Evolutionary conservation across 139 green algal species (phyloP), one percentile per base, ranked within the genome.

Genomic region (Closterium sp.): DNA sequence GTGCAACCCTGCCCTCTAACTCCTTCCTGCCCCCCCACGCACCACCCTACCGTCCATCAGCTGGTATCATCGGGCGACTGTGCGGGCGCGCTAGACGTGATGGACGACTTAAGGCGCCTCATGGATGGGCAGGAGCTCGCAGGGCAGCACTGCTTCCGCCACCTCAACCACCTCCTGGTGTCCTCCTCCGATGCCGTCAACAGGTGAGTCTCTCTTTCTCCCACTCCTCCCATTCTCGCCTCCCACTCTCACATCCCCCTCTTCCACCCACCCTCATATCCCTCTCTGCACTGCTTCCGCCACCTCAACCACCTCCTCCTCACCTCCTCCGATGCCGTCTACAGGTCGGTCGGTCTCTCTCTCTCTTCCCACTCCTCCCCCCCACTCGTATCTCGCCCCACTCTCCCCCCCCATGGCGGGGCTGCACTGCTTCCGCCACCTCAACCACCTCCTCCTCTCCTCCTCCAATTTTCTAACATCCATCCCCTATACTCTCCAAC

Each of bases 401-500:
- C n/a, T n/a, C n/a, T n/a, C n/a, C n/a, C n/a, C n/a, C n/a, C n/a
- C n/a, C n/a, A n/a, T n/a, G n/a, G n/a, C n/a, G n/a, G n/a, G n/a
- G n/a, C 70, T 98, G 31, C 90, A 94, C 28, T 96, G 91, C 42
- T 91, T 97, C 85, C 89, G 95, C 13, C 93, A 96, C 31, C 91
- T 96, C 27, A 84, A 24, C 28, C 90, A 94, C 31, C 92, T 94
- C 22, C 70, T 94, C 3, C 62, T 24, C 19, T 29, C 89, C 85
- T 31, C 92, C 9, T 79, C 89, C 6, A 45, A 94, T 13, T 6
- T 45, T 10, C 38, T 45, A 45, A 17, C 9, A 24, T 21, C 50
- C 50, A 73, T 73, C 50, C 13, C 50, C 24, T 24, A 27, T 22
- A 13, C 62, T 13, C 19, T 79, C 62, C 10, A 13, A 7, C 62